phyloP scores from a whole-genome alignment of 768 basidiomycete genomes.

The Filobasidium wieringae region DNA sequence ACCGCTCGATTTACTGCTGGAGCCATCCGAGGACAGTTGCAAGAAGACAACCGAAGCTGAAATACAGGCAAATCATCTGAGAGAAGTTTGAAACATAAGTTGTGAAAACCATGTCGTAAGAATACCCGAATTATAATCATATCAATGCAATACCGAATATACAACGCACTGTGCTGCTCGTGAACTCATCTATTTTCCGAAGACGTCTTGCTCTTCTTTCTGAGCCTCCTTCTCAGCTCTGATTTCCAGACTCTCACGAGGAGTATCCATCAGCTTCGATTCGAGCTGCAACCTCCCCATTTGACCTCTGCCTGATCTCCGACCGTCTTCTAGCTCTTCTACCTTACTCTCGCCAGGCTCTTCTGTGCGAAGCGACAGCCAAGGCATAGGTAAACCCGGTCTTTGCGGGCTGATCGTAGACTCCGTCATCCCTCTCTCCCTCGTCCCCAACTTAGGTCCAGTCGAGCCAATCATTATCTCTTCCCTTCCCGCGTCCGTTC shows the following conservation, averaged over 20 bases:
- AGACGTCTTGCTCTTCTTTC: background rate
- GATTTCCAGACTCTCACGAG: background rate
- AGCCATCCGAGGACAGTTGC: conserved; percentile 36
- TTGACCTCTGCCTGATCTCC: background rate
- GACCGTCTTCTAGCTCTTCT: background rate
- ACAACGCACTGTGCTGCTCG: too few species aligned
- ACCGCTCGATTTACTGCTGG: conserved; percentile 33
- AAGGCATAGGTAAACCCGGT: background rate
- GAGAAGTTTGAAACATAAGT: too few species aligned
- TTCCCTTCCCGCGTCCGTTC: too few species aligned
- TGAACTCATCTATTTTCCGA: too few species aligned
- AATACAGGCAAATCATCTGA: too few species aligned
- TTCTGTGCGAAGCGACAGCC: too few species aligned
- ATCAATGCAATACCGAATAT: too few species aligned
- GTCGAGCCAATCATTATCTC: too few species aligned
- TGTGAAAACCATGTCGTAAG: too few species aligned
- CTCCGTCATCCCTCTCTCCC: background rate
- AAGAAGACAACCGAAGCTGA: background rate
- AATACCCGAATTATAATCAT: too few species aligned
- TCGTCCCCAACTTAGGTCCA: background rate
- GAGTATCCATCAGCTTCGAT: background rate
- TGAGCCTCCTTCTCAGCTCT: background rate
- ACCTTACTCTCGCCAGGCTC: background rate
- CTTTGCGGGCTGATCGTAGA: background rate
- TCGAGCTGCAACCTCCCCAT: background rate